Evolutionary conservation across 2,329 filamentous ascomycete genomes (phyloP), one percentile per base, ranked within the genome.

Genomic region (Fusarium oligoseptatum): DNA sequence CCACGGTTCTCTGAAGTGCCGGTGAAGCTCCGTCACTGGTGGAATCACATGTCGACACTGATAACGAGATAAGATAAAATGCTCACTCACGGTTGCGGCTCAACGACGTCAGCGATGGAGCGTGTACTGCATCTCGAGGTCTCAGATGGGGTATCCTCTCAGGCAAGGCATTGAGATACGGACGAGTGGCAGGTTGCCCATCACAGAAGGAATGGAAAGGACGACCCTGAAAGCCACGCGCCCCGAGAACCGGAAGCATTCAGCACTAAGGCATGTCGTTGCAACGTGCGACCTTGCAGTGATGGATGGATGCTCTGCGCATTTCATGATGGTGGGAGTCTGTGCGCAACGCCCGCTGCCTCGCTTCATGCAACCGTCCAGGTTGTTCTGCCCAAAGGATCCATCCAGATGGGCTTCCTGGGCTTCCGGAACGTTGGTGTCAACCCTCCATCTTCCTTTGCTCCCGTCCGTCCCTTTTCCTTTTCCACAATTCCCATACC

Each of bases 321-420:
- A 43, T 48, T 63, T 66, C 61, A 68, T 72, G 34, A 63, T 74
- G 68, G 73, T 72, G 68, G 65, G 71, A 73, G 73, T 74, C 73
- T 71, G 73, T 76, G 71, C 73, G 62, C 52, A 45, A 58, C 67
- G 72, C 72, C 68, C 63, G 67, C 66, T 66, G 24, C 69, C 57
- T 66, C 45, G 65, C 50, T 68, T 66, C 57, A 37, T 68, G 60
- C 55, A 68, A 60, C 55, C 60, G 27, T 41, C 62, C 61, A 64
- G 57, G 64, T 76, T 43, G 39, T 39, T 64, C 12, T 29, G 36
- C n/a, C n/a, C 36, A 52, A 29, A 36, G 55, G 34, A 57, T 34
- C 55, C 55, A 57, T 37, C 52, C 55, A 57, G 55, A 57, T 57
- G 29, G 32, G 11, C 34, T 48, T 36, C 41, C 37, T 68, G 27